Evolutionary conservation across 768 basidiomycete species (phyloP).

Genomic region (Auricularia sp.): DNA sequence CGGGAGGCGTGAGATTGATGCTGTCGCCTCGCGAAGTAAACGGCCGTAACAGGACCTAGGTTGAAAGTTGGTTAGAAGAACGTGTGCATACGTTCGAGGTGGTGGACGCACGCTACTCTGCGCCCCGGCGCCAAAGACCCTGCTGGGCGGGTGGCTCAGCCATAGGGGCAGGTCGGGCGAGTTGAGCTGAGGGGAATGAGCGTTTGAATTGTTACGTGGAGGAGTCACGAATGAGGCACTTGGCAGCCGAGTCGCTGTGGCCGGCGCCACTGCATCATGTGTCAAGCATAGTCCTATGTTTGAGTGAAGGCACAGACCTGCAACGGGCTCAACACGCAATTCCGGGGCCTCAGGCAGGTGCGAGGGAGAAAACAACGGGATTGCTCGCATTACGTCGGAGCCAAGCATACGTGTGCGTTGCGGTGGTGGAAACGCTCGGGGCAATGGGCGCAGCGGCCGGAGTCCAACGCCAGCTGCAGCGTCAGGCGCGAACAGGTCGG

Average conservation of each 20-base stretch:
- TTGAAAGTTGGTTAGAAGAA: neutral
- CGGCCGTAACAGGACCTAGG: neutral
- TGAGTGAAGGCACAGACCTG: neutral
- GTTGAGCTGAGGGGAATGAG: neutral
- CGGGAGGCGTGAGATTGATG: neutral
- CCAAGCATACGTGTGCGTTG: neutral
- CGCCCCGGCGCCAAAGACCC: too few relatives aligned
- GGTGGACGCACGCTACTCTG: neutral
- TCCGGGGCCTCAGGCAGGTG: neutral
- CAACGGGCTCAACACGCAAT: neutral
- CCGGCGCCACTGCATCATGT: neutral
- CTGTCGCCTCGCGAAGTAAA: neutral
- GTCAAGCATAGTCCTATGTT: neutral
- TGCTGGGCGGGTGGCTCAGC: neutral
- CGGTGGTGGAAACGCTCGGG: neutral
- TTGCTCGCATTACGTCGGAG: neutral
- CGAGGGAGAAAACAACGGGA: neutral
- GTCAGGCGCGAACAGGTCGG: too few relatives aligned
- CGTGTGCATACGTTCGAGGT: neutral
- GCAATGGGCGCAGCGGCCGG: neutral
- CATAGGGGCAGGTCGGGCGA: neutral
- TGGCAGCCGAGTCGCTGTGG: too few relatives aligned
- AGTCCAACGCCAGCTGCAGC: neutral
- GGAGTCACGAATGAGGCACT: neutral
- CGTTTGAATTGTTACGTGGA: neutral